phyloP scores from a whole-genome alignment of 148 eudicot genomes.

The Fallopia convolvulus region DNA sequence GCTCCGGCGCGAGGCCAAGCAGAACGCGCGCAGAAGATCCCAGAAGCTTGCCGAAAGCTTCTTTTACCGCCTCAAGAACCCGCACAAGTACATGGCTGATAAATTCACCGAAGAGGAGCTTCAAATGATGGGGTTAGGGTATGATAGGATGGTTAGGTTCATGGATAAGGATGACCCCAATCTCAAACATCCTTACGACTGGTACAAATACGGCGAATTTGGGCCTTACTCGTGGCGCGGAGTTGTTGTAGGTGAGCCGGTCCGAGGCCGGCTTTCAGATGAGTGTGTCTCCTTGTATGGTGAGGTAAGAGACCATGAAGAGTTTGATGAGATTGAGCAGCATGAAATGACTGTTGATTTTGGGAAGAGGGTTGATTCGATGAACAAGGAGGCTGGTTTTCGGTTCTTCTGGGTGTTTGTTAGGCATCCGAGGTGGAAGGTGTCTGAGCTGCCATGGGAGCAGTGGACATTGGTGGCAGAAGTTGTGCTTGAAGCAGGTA shows the following conservation, averaged over 20 bases:
- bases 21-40: slow-evolving; percentile 51
- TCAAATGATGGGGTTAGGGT: slow-evolving; percentile 86
- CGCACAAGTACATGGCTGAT: slow-evolving; percentile 63
- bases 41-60: slow-evolving; percentile 60
- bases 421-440: slow-evolving; percentile 84
- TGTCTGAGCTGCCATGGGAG: slow-evolving; percentile 75
- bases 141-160: slow-evolving; percentile 88
- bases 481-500: slow-evolving; percentile 64
- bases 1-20: slow-evolving; percentile 61
- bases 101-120: slow-evolving; percentile 88
- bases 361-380: slow-evolving; percentile 38
- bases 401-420: slow-evolving; percentile 78
- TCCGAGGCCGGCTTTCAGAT: slow-evolving; percentile 68
- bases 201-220: slow-evolving; percentile 90
- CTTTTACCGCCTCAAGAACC: slow-evolving; percentile 81
- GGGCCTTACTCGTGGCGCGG: slow-evolving; percentile 97
- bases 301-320: slow-evolving; percentile 69
- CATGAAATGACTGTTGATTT: slow-evolving; percentile 67
- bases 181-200: slow-evolving; percentile 74
- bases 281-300: slow-evolving; percentile 61
- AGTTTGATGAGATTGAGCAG: slow-evolving; percentile 87
- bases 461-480: slow-evolving; percentile 94
- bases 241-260: slow-evolving; percentile 79
- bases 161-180: slow-evolving; percentile 90
- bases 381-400: slow-evolving; percentile 42